Evolutionary conservation across 164 flowering plant genomes (phyloP).

Genomic region (Buxus sempervirens): DNA sequence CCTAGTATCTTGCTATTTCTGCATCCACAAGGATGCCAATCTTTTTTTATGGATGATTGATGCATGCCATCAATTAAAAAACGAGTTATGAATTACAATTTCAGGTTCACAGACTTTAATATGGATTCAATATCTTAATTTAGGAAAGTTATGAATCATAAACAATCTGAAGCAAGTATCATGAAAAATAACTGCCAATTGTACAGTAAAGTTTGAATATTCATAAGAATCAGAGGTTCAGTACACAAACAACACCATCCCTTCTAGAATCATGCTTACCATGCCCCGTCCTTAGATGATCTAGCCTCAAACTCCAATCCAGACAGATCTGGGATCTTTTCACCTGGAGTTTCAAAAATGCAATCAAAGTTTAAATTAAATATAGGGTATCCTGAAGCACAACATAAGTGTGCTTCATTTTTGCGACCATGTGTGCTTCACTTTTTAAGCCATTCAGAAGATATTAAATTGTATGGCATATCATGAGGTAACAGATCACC

Average conservation of each 20-base stretch:
- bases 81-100: background rate
- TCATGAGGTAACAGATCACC: background rate
- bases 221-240: no score
- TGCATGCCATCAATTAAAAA: slow-evolving; percentile 2
- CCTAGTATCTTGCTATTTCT: background rate
- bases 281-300: slow-evolving; percentile 81
- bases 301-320: slow-evolving; percentile 67
- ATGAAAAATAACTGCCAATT: background rate
- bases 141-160: background rate
- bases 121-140: background rate
- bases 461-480: background rate
- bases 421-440: background rate
- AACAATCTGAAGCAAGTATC: background rate
- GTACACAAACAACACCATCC: background rate
- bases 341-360: slow-evolving; percentile 22
- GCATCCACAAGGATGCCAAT: no score
- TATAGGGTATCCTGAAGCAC: slow-evolving; percentile 1
- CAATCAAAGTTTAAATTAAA: background rate
- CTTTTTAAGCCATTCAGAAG: background rate
- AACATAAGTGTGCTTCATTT: background rate
- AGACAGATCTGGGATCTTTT: slow-evolving; percentile 33
- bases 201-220: background rate
- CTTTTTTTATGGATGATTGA: background rate
- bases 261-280: slow-evolving; percentile 34
- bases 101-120: background rate